Percentiles rank a stretch among this genome's conserved stretches.
phyloP scores from a whole-genome alignment of 1,284 basidiomycete genomes.

The Phenoliferia sp. region DNA sequence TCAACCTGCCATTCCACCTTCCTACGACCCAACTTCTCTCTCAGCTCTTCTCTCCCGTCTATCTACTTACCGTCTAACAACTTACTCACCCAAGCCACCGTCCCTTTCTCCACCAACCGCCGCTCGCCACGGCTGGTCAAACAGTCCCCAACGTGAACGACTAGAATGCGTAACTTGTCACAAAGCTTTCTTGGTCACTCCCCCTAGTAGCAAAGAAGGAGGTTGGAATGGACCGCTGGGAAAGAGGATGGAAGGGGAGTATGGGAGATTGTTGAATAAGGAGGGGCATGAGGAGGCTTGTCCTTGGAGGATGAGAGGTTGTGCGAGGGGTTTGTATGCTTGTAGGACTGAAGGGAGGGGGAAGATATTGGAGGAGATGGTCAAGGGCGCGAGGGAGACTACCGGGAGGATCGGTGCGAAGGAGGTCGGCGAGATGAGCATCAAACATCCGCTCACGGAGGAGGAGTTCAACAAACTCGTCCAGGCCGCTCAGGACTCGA shows the following conservation, averaged over 20 bases:
- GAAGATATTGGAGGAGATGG: not conserved
- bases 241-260: not conserved
- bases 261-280: not conserved
- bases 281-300: not conserved
- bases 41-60: not conserved
- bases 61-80: not conserved
- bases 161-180: not conserved
- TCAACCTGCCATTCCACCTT: not conserved
- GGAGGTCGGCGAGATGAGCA: not conserved
- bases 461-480: not conserved
- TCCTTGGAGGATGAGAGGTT: constrained; percentile 3
- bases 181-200: not conserved
- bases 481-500: not conserved
- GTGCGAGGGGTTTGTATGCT: not conserved
- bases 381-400: not conserved
- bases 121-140: not conserved
- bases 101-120: not conserved
- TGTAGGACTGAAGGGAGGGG: not conserved
- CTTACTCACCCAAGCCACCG: constrained; percentile 4
- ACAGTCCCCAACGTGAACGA: not conserved
- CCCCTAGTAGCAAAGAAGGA: not conserved
- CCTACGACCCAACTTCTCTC: not conserved
- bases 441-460: not conserved
- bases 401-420: not conserved
- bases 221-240: not conserved